These are phyloP conservation scores for Rhizopogon salebrosus DNA, from an alignment of 768 basidiomycete genomes.

Conservation along the genomic window DNA sequence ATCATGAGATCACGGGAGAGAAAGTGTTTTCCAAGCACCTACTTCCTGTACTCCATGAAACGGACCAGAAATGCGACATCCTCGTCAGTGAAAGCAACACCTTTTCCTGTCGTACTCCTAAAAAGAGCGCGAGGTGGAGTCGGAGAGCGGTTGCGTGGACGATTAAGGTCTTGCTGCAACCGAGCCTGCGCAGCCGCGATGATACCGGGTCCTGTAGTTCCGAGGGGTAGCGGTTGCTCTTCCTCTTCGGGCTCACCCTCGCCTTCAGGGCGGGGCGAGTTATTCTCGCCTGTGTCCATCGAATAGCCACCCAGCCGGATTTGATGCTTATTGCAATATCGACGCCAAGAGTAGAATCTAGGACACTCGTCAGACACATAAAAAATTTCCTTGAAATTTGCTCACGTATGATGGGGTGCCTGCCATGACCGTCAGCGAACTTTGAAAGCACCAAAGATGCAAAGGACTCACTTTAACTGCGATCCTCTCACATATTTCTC, in stretches of 20 bases:
- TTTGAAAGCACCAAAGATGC: neutral
- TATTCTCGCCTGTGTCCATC: slow-evolving; percentile 60
- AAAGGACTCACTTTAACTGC: slow-evolving; percentile 61
- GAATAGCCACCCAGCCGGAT: slow-evolving; percentile 83
- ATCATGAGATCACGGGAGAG: slow-evolving; percentile 1
- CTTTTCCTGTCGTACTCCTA: slow-evolving; percentile 85
- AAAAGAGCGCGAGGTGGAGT: slow-evolving; percentile 77
- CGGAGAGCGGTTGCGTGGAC: slow-evolving; percentile 61
- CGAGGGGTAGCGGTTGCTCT: slow-evolving; percentile 31
- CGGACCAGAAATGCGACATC: slow-evolving; percentile 74
- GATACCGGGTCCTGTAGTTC: slow-evolving; percentile 36
- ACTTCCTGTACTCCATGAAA: slow-evolving; percentile 77
- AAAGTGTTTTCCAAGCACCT: slow-evolving; percentile 16
- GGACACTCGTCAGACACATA: neutral
- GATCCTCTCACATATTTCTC: slow-evolving; percentile 85
- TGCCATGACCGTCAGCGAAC: slow-evolving; percentile 22
- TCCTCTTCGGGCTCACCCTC: slow-evolving; percentile 38
- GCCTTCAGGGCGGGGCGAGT: slow-evolving; percentile 38
- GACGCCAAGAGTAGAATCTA: slow-evolving; percentile 87
- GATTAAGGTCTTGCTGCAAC: slow-evolving; percentile 30
- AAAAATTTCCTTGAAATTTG: neutral
- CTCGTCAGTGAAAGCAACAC: slow-evolving; percentile 83
- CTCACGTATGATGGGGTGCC: slow-evolving; percentile 89
- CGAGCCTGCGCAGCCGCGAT: slow-evolving; percentile 41
- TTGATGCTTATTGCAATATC: slow-evolving; percentile 91